Percentiles rank a stretch among this genome's conserved stretches.
These are phyloP conservation scores for Termitomyces titanicus DNA, from an alignment of 768 basidiomycete species.

Conservation along the genomic window DNA sequence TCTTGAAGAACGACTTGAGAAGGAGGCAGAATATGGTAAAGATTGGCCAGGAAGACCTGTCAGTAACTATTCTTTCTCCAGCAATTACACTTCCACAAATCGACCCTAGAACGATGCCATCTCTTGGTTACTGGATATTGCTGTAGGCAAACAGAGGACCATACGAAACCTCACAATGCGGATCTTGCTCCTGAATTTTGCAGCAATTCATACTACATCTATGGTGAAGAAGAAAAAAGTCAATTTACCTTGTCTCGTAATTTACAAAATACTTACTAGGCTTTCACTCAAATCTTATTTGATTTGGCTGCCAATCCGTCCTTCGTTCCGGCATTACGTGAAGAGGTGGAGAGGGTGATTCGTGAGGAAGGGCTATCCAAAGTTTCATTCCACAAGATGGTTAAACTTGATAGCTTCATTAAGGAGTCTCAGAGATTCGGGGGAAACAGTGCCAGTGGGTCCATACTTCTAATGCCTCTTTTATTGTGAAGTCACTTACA, in stretches of 20 bases:
- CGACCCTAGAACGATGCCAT: constrained; percentile 22
- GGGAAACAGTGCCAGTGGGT: constrained; percentile 25
- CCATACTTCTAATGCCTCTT: too few relatives aligned
- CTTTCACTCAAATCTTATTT: constrained; percentile 32
- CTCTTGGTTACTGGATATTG: constrained; percentile 26
- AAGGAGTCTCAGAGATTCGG: constrained; percentile 33
- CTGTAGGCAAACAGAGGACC: constrained; percentile 18
- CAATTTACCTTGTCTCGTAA: background rate
- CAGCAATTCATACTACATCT: constrained; percentile 25
- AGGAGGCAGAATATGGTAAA: constrained; percentile 26
- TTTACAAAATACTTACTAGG: constrained; percentile 19
- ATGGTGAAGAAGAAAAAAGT: constrained; percentile 14
- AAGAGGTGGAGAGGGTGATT: constrained; percentile 36
- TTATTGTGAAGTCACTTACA: background rate
- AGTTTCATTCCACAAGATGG: constrained; percentile 32
- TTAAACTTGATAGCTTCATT: constrained; percentile 43
- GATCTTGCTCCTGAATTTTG: constrained; percentile 25
- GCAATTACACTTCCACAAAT: background rate
- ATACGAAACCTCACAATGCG: constrained; percentile 18
- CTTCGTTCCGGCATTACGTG: constrained; percentile 31
- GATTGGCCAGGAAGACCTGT: constrained; percentile 36
- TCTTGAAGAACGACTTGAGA: constrained; percentile 26
- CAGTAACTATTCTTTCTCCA: background rate
- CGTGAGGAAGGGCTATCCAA: constrained; percentile 34
- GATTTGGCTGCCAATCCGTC: constrained; percentile 32